These are phyloP conservation scores for Colletotrichum sp. DNA, from an alignment of 2,329 filamentous ascomycete genomes.

Conservation along the genomic window DNA sequence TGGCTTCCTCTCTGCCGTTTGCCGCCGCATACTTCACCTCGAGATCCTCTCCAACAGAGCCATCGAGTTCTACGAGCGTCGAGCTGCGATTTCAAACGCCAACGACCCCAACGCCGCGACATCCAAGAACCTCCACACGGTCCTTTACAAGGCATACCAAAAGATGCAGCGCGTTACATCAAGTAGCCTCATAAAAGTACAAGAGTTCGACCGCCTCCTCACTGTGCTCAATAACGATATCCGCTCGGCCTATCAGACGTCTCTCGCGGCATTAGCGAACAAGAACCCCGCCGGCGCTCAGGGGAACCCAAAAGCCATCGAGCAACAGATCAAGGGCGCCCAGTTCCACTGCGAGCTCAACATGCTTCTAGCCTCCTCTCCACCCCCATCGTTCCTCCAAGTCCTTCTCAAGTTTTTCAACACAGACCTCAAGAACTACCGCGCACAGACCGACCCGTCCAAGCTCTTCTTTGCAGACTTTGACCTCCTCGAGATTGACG, in stretches of 20 bases:
- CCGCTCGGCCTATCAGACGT: conserved; percentile 53
- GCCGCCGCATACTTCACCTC: conserved; percentile 66
- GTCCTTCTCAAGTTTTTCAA: conserved; percentile 72
- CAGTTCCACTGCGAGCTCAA: conserved; percentile 56
- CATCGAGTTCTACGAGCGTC: conserved; percentile 54
- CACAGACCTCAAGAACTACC: conserved; percentile 62
- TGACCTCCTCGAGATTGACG: conserved; percentile 68
- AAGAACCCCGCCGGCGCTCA: conserved; percentile 51
- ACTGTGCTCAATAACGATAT: conserved; percentile 53
- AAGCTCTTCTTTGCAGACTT: conserved; percentile 78
- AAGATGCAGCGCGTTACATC: conserved; percentile 58
- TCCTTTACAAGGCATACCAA: conserved; percentile 62
- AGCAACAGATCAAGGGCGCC: conserved; percentile 48
- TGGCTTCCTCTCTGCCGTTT: conserved; percentile 72
- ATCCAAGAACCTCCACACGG: conserved; percentile 47
- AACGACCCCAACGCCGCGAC: conserved; percentile 31
- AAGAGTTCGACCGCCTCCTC: conserved; percentile 68
- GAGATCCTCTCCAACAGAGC: conserved; percentile 54
- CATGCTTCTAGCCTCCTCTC: conserved; percentile 55
- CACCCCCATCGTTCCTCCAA: conserved; percentile 51
- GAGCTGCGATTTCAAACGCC: conserved; percentile 41
- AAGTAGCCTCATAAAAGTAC: conserved; percentile 59
- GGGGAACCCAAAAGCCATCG: conserved; percentile 42
- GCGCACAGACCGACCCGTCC: conserved; percentile 65
- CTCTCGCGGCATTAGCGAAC: conserved; percentile 47